These are phyloP conservation scores for Nitzschia sp. DNA, from an alignment of 108 stramenopile genomes.

Conservation along the genomic window DNA sequence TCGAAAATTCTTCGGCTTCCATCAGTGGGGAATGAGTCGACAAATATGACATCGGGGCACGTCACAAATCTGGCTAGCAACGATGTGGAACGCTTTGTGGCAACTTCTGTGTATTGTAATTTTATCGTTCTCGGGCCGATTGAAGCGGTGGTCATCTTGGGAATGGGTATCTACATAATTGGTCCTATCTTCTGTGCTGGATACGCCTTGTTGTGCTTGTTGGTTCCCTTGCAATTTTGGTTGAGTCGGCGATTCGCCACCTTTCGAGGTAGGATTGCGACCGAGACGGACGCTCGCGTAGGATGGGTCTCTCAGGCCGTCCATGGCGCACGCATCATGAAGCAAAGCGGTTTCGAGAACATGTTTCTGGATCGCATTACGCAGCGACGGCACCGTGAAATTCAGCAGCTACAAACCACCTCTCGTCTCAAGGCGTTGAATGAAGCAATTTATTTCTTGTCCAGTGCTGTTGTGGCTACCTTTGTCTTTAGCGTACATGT, in stretches of 20 bases:
- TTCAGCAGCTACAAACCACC: slow-evolving; percentile 64
- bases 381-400: slow-evolving; percentile 58
- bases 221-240: slow-evolving; percentile 85
- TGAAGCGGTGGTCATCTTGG: slow-evolving; percentile 77
- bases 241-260: slow-evolving; percentile 69
- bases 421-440: slow-evolving; percentile 76
- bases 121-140: slow-evolving; percentile 86
- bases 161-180: slow-evolving; percentile 60
- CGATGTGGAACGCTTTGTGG: slow-evolving; percentile 90
- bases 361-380: slow-evolving; percentile 71
- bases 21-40: slow-evolving; percentile 11
- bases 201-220: slow-evolving; percentile 69
- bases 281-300: slow-evolving; percentile 85
- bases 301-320: slow-evolving; percentile 89
- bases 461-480: slow-evolving; percentile 57
- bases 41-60: slow-evolving; percentile 57
- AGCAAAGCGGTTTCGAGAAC: slow-evolving; percentile 81
- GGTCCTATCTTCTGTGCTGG: slow-evolving; percentile 87
- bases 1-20: slow-evolving; percentile 59
- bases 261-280: slow-evolving; percentile 73
- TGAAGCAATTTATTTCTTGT: slow-evolving; percentile 81
- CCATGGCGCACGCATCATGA: slow-evolving; percentile 83
- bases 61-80: slow-evolving; percentile 90
- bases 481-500: slow-evolving; percentile 71
- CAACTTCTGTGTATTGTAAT: slow-evolving; percentile 64